Evolutionary conservation across 2,329 filamentous ascomycete genomes (phyloP).

Genomic region (Talaromyces sp.): DNA sequence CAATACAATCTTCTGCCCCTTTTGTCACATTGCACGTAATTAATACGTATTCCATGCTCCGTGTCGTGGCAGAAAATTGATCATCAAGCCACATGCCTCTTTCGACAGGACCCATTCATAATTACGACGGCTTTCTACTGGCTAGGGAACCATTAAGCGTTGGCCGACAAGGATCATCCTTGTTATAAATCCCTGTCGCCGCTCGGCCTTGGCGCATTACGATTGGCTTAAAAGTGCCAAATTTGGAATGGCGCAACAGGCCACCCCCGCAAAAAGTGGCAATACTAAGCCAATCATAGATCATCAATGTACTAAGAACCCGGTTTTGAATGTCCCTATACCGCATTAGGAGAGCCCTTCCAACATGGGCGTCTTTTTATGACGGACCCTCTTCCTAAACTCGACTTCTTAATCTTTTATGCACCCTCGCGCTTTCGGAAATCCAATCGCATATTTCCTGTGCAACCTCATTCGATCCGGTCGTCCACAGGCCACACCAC

Average conservation of each 20-base stretch:
- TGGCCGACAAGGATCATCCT: background rate
- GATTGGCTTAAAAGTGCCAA: background rate
- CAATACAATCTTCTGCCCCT: no score
- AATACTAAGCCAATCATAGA: background rate
- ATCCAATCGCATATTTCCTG: constrained; percentile 9
- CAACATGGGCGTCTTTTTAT: background rate
- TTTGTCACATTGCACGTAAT: no score
- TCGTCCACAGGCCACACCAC: background rate
- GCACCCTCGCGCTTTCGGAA: constrained; percentile 3
- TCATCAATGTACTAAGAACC: background rate
- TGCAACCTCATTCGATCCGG: constrained; percentile 3
- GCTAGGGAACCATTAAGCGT: background rate
- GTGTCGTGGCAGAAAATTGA: background rate
- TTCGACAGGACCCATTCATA: background rate
- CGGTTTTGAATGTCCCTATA: background rate
- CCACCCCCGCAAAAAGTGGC: background rate
- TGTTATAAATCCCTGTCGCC: background rate
- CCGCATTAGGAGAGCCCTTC: background rate
- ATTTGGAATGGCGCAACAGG: background rate
- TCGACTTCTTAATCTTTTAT: background rate
- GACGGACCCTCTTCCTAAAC: background rate
- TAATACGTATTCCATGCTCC: no score
- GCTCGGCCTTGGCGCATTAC: background rate
- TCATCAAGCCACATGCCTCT: background rate
- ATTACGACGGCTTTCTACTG: background rate